Evolutionary conservation across 2,329 filamentous ascomycete genomes (phyloP).

Genomic region (Orbilia quercus): DNA sequence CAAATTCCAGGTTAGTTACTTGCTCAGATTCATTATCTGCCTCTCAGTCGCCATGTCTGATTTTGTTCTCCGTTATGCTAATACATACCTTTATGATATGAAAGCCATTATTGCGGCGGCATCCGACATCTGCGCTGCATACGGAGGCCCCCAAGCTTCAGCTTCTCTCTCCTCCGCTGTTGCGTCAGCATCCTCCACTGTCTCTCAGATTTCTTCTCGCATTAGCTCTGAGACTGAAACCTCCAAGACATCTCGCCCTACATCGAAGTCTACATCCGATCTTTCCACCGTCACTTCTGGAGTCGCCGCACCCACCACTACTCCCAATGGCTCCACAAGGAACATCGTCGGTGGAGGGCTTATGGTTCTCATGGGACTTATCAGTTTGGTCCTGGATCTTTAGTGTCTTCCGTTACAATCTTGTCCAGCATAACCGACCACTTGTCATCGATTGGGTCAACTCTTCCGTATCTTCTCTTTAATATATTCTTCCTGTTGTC

Average conservation of each 20-base stretch:
- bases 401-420: too few species aligned
- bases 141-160: slow-evolving; percentile 10
- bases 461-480: too few species aligned
- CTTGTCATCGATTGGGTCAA: too few species aligned
- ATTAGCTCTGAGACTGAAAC: not conserved
- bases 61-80: not conserved
- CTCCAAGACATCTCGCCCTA: not conserved
- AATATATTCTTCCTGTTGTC: too few species aligned
- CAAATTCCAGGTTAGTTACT: slow-evolving; percentile 32
- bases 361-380: slow-evolving; percentile 3
- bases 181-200: not conserved
- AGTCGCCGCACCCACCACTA: slow-evolving; percentile 9
- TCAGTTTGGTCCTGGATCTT: slow-evolving; percentile 8
- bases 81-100: not conserved
- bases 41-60: not conserved
- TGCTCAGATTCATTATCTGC: not conserved
- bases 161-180: slow-evolving; percentile 17
- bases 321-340: slow-evolving; percentile 19
- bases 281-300: slow-evolving; percentile 1
- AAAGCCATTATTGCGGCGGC: slow-evolving; percentile 46
- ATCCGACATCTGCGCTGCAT: slow-evolving; percentile 31
- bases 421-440: too few species aligned
- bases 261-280: not conserved
- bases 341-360: not conserved
- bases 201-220: slow-evolving; percentile 18